These are phyloP conservation scores for Allomyces macrogynus DNA, from an alignment of 192 early-diverging fungal species.

Conservation along the genomic window DNA sequence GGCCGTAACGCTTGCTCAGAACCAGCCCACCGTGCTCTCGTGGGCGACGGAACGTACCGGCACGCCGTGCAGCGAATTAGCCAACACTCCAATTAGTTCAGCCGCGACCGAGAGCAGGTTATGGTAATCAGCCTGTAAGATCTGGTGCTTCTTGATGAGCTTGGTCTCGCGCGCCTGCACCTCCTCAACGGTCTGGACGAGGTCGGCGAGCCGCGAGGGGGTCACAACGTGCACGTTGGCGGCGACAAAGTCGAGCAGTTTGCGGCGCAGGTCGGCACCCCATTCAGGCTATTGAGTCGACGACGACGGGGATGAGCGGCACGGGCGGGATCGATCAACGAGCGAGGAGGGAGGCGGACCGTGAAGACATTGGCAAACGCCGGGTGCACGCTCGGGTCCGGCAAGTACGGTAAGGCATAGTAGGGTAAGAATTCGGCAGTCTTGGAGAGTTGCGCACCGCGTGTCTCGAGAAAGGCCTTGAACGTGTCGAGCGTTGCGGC, in stretches of 20 bases:
- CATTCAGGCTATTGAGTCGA: not conserved
- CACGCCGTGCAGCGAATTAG: conserved; percentile 22
- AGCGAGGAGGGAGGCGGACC: not conserved
- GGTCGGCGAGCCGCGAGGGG: not conserved
- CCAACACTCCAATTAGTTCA: conserved; percentile 27
- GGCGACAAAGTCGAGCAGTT: not conserved
- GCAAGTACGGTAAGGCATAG: conserved; percentile 32
- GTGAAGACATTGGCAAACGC: conserved; percentile 22
- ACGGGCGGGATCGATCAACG: not conserved
- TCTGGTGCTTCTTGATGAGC: not conserved
- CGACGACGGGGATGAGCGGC: not conserved
- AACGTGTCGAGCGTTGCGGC: conserved; percentile 19
- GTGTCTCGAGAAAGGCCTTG: conserved; percentile 25
- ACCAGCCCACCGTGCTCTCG: too few species aligned
- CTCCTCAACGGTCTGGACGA: not conserved
- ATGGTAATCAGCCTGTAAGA: conserved; percentile 22
- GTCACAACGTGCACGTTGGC: not conserved
- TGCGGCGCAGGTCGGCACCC: not conserved
- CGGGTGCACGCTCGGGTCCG: conserved; percentile 26
- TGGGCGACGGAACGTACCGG: conserved; percentile 14
- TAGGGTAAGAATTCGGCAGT: conserved; percentile 24
- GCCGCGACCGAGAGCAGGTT: conserved; percentile 28
- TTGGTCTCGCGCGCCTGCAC: not conserved
- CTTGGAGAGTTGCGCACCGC: conserved; percentile 21
- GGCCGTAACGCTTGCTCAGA: too few species aligned